phyloP scores from a whole-genome alignment of 2,329 filamentous ascomycete species.

The Ophiocordyceps australis region DNA sequence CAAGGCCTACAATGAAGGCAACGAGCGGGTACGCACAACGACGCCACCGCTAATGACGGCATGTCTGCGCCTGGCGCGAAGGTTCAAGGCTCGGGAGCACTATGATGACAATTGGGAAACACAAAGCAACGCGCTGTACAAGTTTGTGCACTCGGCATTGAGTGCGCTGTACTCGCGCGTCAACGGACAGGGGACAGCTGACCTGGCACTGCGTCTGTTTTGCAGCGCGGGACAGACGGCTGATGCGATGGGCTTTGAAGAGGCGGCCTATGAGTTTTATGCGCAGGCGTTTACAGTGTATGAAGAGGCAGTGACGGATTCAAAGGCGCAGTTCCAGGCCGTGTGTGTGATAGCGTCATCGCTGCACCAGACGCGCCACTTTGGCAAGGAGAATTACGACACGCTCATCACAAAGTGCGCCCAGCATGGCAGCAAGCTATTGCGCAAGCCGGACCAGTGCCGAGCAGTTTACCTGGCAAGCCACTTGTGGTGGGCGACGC shows the following conservation, averaged over 20 bases:
- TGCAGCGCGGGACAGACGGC: conserved; percentile 84
- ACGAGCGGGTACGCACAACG: conserved; percentile 90
- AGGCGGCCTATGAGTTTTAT: conserved; percentile 95
- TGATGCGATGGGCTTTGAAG: conserved; percentile 80
- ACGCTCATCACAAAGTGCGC: conserved; percentile 96
- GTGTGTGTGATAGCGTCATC: conserved; percentile 87
- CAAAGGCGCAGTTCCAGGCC: conserved; percentile 91
- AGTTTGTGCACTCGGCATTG: conserved; percentile 82
- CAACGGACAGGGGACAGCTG: conserved; percentile 57
- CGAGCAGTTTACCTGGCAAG: conserved; percentile 91
- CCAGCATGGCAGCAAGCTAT: conserved; percentile 84
- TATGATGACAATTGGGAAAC: conserved; percentile 47
- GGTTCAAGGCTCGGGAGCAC: conserved; percentile 82
- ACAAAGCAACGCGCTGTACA: conserved; percentile 64
- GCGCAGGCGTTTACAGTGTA: conserved; percentile 97
- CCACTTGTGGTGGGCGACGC: conserved; percentile 95
- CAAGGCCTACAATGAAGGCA: conserved; percentile 78
- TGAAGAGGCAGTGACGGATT: conserved; percentile 90
- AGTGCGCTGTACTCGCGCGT: conserved; percentile 80
- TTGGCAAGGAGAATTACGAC: conserved; percentile 95
- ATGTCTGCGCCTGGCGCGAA: conserved; percentile 73
- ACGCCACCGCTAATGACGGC: conserved; percentile 83
- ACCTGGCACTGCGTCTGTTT: conserved; percentile 78
- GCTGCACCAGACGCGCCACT: conserved; percentile 74
- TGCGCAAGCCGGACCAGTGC: conserved; percentile 97